A percentile compares a stretch with the other conserved stretches of the same genome.
phyloP scores from a whole-genome alignment of 768 basidiomycete genomes.

The Tremella yokohamensis region DNA sequence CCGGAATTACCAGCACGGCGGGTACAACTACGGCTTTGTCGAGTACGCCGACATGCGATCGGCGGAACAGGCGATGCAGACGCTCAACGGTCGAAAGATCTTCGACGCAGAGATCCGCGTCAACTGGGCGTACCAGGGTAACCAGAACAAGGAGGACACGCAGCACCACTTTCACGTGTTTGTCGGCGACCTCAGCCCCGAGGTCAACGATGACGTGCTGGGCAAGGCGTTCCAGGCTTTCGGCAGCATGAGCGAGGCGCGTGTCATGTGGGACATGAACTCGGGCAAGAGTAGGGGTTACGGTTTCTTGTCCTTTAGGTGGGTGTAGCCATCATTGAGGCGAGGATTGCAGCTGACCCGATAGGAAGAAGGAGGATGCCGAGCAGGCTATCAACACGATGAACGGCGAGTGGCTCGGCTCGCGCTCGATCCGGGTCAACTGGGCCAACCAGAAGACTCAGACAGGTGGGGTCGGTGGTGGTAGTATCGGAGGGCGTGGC shows the following conservation, averaged over 20 bases:
- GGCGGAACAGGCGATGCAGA: conserved; percentile 97
- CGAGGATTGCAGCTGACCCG: conserved; percentile 5
- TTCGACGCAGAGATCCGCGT: conserved; percentile 99
- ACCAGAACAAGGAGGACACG: conserved; percentile 98
- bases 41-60: conserved; percentile 99
- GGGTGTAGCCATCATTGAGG: conserved; percentile 18
- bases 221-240: conserved; percentile 96
- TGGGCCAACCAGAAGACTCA: conserved; percentile 99
- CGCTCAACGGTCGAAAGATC: conserved; percentile 97
- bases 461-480: conserved; percentile 48
- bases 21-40: conserved; percentile 98
- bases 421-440: conserved; percentile 96
- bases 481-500: too few relatives aligned
- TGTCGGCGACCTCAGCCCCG: conserved; percentile 98
- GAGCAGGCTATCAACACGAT: conserved; percentile 99
- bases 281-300: conserved; percentile 97
- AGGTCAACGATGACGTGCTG: conserved; percentile 96
- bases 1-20: conserved; percentile 98
- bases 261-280: conserved; percentile 99
- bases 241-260: conserved; percentile 90
- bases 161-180: conserved; percentile 97
- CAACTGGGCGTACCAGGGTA: conserved; percentile 99
- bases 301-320: conserved; percentile 89
- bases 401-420: conserved; percentile 99
- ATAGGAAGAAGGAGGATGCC: conserved; percentile 91